Conservation (phyloP, 768 basidiomycete genomes). For the Rhizopogon vesiculosus region DNA sequence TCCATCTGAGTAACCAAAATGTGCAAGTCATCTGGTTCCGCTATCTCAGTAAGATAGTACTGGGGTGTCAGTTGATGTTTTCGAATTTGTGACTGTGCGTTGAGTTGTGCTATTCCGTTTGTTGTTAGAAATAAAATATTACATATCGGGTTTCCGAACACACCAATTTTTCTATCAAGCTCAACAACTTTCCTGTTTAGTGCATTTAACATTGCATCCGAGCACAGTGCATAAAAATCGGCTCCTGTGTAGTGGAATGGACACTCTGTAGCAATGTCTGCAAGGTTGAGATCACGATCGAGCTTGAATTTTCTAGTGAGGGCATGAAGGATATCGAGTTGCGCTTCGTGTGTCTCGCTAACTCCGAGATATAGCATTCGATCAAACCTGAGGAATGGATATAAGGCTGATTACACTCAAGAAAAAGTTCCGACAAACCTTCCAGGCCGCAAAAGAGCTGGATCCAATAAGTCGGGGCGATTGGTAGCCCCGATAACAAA, state of each 20-base stretch:
- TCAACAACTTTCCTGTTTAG: constrained; percentile 85
- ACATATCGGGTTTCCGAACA: constrained; percentile 9
- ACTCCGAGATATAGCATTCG: constrained; percentile 94
- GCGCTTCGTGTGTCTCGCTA: constrained; percentile 81
- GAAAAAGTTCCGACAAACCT: constrained; percentile 40
- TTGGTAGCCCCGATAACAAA: constrained; percentile 98
- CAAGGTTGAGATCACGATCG: constrained; percentile 60
- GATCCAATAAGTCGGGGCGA: constrained; percentile 86
- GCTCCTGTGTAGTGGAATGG: constrained; percentile 96
- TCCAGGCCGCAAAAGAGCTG: constrained; percentile 85
- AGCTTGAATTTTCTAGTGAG: constrained; percentile 91
- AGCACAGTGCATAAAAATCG: constrained; percentile 96
- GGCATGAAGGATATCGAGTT: constrained; percentile 82
- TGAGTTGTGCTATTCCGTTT: constrained; percentile 35
- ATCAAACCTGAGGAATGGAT: constrained; percentile 69
- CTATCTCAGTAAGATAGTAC: constrained; percentile 86
- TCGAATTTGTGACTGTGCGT: constrained; percentile 37
- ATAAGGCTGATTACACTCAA: neutral
- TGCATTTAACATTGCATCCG: constrained; percentile 93
- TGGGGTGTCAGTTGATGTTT: constrained; percentile 76
- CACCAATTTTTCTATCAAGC: constrained; percentile 74
- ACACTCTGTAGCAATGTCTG: constrained; percentile 62
- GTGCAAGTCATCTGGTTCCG: constrained; percentile 58
- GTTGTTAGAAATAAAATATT: constrained; percentile 2
- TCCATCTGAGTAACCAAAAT: constrained; percentile 75